Base-by-base conservation (phyloP, 2,329 filamentous ascomycete species). In the Cercospora beticola region DNA sequence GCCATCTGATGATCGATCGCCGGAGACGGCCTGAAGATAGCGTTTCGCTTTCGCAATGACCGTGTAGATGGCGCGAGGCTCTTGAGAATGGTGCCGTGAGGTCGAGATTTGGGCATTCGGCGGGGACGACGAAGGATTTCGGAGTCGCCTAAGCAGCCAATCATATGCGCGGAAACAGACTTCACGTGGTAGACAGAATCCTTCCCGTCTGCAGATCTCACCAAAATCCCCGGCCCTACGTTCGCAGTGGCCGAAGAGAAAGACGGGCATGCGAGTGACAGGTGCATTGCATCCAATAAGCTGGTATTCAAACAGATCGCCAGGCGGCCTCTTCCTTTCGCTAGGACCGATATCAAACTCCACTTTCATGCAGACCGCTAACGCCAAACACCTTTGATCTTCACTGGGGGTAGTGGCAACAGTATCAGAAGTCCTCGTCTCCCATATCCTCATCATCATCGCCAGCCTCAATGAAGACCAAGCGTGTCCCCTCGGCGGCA, bases 401-500 rank as follows among this genome's bases (percentile, higher is more conserved):
- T 62, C 52, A 18, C 21, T 43, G 54, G 12, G 56, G 21, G 52
- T 59, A 61, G 58, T 62, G 65, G 64, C 67, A 26, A 54, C 23
- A 28, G 49, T 64, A 71, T 74, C 67, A 75, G 63, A 72, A 71
- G 62, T 75, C 73, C 68, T 78, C 78, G 33, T 78, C 77, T 56
- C 76, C 78, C 73, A 76, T 76, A 33, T 77, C 75, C 63, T 69
- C 73, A 68, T 81, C 78, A 67, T 84, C 83, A 63, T 83, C 79
- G 57, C 82, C 84, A 46, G 83, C 80, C 71, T 86, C 84, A 68
- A 86, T 86, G 69, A 86, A 86, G 16, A 86, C 83, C 64, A 86
- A 78, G 61, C 84, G 76, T 7, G 84, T 86, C 8, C 84, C 84
- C 75, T 86, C 83, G 43, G 82, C 83, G 12, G 84, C 84, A 46